These are phyloP conservation scores for Ophiostoma ips DNA, from an alignment of 2,329 filamentous ascomycete species.

Conservation along the genomic window DNA sequence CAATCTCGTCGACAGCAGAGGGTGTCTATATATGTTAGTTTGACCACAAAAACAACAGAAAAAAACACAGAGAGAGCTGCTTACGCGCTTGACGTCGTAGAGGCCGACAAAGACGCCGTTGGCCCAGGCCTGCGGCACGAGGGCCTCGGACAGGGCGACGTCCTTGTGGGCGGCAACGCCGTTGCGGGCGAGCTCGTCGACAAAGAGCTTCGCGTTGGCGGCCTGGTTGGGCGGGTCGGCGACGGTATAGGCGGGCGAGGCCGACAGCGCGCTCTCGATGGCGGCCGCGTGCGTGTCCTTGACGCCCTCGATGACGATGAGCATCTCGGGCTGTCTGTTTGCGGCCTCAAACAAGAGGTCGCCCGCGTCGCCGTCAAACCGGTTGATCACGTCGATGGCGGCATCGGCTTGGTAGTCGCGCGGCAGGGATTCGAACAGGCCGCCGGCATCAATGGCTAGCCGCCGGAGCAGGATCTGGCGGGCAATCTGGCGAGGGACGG, in stretches of 20 bases:
- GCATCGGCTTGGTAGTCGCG: slow-evolving; percentile 29
- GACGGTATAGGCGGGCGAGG: slow-evolving; percentile 34
- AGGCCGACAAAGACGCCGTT: slow-evolving; percentile 28
- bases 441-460: slow-evolving; percentile 33
- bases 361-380: slow-evolving; percentile 39
- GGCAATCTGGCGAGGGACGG: slow-evolving; percentile 38
- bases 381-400: slow-evolving; percentile 42
- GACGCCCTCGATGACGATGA: slow-evolving; percentile 46
- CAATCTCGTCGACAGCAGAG: slow-evolving; percentile 28
- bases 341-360: slow-evolving; percentile 34
- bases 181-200: slow-evolving; percentile 26
- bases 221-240: slow-evolving; percentile 29
- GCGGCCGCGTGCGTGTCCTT: slow-evolving; percentile 28
- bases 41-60: too few relatives aligned
- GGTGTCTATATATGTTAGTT: slow-evolving; percentile 23
- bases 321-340: slow-evolving; percentile 35
- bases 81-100: slow-evolving; percentile 32
- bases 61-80: not conserved
- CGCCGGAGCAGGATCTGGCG: slow-evolving; percentile 46
- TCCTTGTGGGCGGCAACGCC: slow-evolving; percentile 15
- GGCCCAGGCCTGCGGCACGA: slow-evolving; percentile 27
- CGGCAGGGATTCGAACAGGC: slow-evolving; percentile 33
- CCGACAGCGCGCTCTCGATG: slow-evolving; percentile 28
- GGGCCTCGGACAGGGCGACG: slow-evolving; percentile 26
- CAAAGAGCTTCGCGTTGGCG: slow-evolving; percentile 29